Percentiles rank a stretch among this genome's conserved stretches.
These are phyloP conservation scores for Eimeria maxima DNA, from an alignment of 169 alveolate species.

Conservation along the genomic window DNA sequence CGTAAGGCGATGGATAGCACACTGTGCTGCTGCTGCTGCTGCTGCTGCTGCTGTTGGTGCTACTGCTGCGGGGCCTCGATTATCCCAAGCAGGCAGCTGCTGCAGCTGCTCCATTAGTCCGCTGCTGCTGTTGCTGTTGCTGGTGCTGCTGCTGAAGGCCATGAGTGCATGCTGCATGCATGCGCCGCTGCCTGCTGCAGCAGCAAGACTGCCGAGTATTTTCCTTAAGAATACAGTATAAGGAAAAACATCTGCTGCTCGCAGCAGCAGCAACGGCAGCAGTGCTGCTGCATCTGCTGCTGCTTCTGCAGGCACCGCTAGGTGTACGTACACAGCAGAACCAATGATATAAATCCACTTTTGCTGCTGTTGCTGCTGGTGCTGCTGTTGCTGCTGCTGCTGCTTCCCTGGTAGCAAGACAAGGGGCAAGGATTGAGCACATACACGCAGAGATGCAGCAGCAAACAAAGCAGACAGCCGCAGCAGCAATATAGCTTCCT, in stretches of 20 bases:
- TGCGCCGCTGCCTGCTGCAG: neutral
- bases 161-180: conserved; percentile 10
- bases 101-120: neutral
- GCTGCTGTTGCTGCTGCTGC: too few relatives aligned
- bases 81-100: neutral
- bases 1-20: neutral
- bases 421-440: neutral
- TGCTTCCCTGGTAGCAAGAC: too few relatives aligned
- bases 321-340: conserved; percentile 5
- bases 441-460: conserved; percentile 46
- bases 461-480: conserved; percentile 19
- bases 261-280: conserved; percentile 7
- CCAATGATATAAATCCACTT: neutral
- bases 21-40: conserved; percentile 42
- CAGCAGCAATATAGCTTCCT: conserved; percentile 29
- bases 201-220: neutral
- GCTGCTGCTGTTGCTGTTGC: conserved; percentile 34
- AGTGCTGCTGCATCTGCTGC: conserved; percentile 63
- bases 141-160: neutral
- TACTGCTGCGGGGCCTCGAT: too few relatives aligned
- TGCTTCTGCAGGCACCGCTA: conserved; percentile 28
- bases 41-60: neutral
- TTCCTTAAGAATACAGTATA: neutral
- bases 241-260: conserved; percentile 52
- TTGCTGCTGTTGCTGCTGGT: too few relatives aligned